phyloP scores from a whole-genome alignment of 2,329 filamentous ascomycete species.

The Xylariaceae sp. region DNA sequence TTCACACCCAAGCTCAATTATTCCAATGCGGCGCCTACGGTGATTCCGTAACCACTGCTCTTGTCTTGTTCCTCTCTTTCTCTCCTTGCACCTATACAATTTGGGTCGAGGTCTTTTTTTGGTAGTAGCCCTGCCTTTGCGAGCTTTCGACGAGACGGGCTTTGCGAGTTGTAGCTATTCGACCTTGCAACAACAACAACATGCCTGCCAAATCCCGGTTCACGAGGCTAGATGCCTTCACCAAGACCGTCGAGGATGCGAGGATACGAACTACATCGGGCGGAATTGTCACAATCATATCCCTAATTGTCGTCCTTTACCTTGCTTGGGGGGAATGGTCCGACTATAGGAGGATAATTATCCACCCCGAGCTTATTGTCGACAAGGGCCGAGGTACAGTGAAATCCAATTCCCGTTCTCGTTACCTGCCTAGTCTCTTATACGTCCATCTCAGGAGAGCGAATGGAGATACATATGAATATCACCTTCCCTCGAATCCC shows the following conservation, averaged over 20 bases:
- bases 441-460: conserved; percentile 63
- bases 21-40: conserved; percentile 33
- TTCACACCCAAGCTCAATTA: conserved; percentile 1
- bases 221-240: conserved; percentile 96
- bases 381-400: conserved; percentile 88
- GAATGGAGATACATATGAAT: conserved; percentile 99
- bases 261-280: conserved; percentile 93
- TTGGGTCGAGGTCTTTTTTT: conserved; percentile 4
- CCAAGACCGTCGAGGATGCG: conserved; percentile 98
- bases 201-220: conserved; percentile 95
- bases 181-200: conserved; percentile 10
- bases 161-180: conserved; percentile 7
- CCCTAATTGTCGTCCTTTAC: conserved; percentile 84
- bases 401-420: conserved; percentile 3
- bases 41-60: conserved; percentile 16
- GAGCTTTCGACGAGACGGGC: background rate
- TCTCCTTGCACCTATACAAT: conserved; percentile 1
- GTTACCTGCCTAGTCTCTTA: conserved; percentile 25
- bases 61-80: conserved; percentile 10
- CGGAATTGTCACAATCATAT: conserved; percentile 90
- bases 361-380: conserved; percentile 91
- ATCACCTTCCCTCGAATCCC: conserved; percentile 92
- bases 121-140: conserved; percentile 16
- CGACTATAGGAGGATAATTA: conserved; percentile 83
- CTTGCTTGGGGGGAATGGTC: conserved; percentile 94